A percentile compares a stretch with the other conserved stretches of the same genome.
These are phyloP conservation scores for Urochloa ruziziensis DNA, from an alignment of 176 grass and related monocot genomes.

Conservation along the genomic window DNA sequence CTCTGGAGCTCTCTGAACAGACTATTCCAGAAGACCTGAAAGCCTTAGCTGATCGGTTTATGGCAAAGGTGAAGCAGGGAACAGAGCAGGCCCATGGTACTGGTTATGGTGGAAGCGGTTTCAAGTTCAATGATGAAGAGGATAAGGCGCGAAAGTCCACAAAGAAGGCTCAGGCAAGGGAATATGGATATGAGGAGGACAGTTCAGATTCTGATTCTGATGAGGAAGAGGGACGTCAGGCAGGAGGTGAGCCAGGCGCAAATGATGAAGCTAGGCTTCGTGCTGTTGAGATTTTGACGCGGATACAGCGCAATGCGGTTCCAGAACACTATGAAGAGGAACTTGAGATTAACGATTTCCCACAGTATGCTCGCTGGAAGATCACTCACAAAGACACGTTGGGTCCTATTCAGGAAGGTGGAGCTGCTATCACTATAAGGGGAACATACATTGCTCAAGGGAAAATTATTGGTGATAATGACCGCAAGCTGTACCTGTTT, in stretches of 20 bases:
- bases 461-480: slow-evolving; percentile 71
- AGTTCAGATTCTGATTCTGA: slow-evolving; percentile 94
- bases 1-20: slow-evolving; percentile 90
- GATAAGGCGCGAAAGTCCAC: slow-evolving; percentile 80
- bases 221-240: slow-evolving; percentile 68
- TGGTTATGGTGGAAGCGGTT: slow-evolving; percentile 93
- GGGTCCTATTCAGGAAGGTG: slow-evolving; percentile 82
- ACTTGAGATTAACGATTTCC: slow-evolving; percentile 93
- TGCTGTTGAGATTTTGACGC: slow-evolving; percentile 75
- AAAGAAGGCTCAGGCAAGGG: slow-evolving; percentile 86
- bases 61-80: slow-evolving; percentile 92
- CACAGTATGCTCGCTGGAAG: slow-evolving; percentile 91
- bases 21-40: slow-evolving; percentile 83
- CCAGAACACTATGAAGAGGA: slow-evolving; percentile 87
- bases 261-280: slow-evolving; percentile 72
- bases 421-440: slow-evolving; percentile 82
- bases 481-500: slow-evolving; percentile 87
- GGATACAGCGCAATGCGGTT: slow-evolving; percentile 84
- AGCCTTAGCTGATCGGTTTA: slow-evolving; percentile 73
- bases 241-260: no score
- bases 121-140: slow-evolving; percentile 95
- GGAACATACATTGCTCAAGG: slow-evolving; percentile 79
- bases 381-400: slow-evolving; percentile 96
- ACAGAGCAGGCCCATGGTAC: slow-evolving; percentile 85
- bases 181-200: slow-evolving; percentile 95